Evolutionary conservation across 108 stramenopile genomes (phyloP).

Genomic region (Fragilariopsis cylindrus): DNA sequence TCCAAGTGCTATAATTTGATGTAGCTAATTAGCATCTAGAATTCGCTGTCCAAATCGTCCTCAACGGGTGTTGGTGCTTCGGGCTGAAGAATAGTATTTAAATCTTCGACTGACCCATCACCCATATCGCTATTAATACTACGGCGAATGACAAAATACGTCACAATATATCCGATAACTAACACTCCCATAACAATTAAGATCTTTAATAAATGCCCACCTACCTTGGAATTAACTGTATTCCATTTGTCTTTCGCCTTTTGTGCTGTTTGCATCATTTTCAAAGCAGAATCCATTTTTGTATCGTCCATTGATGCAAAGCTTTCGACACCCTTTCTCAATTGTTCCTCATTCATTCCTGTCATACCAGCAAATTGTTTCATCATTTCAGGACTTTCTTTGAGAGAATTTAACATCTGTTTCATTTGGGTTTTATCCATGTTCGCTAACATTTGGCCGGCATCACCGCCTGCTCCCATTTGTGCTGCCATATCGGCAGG

Average conservation of each 20-base stretch:
- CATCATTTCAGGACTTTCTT: constrained; percentile 75
- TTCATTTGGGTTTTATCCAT: constrained; percentile 68
- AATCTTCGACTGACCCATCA: too few species aligned
- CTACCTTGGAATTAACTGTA: constrained; percentile 32
- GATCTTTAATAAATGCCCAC: constrained; percentile 40
- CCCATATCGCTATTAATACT: background rate
- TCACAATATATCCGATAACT: constrained; percentile 16
- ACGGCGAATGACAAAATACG: constrained; percentile 18
- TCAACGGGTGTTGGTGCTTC: background rate
- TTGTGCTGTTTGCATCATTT: constrained; percentile 48
- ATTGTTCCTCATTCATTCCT: constrained; percentile 51
- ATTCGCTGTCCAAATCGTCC: constrained; percentile 32
- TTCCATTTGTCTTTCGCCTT: constrained; percentile 45
- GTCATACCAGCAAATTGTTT: constrained; percentile 52
- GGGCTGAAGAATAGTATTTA: too few species aligned
- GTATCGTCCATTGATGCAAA: constrained; percentile 69
- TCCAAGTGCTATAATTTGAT: too few species aligned
- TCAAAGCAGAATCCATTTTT: constrained; percentile 59
- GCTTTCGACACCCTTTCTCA: constrained; percentile 57
- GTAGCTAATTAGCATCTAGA: constrained; percentile 5
- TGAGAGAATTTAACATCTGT: constrained; percentile 60
- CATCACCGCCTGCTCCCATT: constrained; percentile 30
- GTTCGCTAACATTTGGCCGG: constrained; percentile 60
- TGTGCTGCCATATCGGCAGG: constrained; percentile 6
- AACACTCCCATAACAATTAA: constrained; percentile 11